Evolutionary conservation across 2,329 filamentous ascomycete species (phyloP), one percentile per base, ranked within the genome.

Genomic region (Cryphonectria naterciae): DNA sequence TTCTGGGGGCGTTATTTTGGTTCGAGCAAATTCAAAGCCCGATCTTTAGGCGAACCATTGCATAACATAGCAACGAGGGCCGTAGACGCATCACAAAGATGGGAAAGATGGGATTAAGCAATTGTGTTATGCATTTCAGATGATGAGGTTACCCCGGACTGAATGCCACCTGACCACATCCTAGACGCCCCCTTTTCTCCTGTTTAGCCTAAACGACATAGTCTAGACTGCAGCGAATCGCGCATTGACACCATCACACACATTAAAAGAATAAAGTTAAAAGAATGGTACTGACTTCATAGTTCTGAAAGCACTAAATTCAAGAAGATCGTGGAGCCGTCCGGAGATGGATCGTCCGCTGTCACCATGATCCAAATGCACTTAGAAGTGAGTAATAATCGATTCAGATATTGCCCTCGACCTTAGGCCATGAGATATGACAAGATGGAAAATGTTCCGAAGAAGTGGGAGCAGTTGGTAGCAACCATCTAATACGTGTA

Each of bases 11-110:
- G 25, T 32, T 22, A n/a, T 28, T 25, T n/a, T 63, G 60, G 43
- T 63, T 43, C 60, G 60, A 63, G 60, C 37, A 60, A 60, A 63
- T 63, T 43, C 60, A 63, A 5, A 63, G 60, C 39, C 22, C 39
- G 35, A 41, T 63, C 13, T 25, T 39, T 28, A 63, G 22, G 35
- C n/a, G 37, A 63, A 60, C 32, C 32, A 60, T 32, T 54, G 56
- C 11, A 60, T 17, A 15, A 60, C 10, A 17, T 60, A 15, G 28
- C 10, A 19, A 28, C 2, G 54, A 1, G 28, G 54, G 54, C 10
- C 25, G 52, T 7, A n/a, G 25, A n/a, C 19, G 54, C 28, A 10
- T 35, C 11, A 39, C 37, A 39, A 39, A 39, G 37, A 39, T 2
- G 37, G 37, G 11, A 35, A 37, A 60, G 17, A 60, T 60, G 32